Evolutionary conservation across 2,329 filamentous ascomycete genomes (phyloP).

Genomic region (Coniochaeta pulveracea): DNA sequence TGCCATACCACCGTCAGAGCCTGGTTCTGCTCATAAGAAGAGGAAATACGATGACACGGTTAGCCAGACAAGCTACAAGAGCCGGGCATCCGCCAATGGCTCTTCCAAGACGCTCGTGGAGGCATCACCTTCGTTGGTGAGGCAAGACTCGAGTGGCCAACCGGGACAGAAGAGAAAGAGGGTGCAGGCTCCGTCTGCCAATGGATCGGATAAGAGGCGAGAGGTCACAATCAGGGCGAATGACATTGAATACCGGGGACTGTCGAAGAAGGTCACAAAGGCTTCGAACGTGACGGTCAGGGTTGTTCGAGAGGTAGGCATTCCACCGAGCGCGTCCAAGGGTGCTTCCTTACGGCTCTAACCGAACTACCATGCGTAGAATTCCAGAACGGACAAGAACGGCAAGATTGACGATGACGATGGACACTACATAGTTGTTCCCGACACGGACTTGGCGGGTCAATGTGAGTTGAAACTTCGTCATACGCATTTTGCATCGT

Average conservation of each 20-base stretch:
- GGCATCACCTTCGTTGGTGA: too few species aligned
- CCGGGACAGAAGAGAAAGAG: conserved; percentile 83
- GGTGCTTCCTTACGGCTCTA: too few species aligned
- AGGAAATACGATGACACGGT: conserved; percentile 16
- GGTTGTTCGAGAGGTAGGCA: conserved; percentile 50
- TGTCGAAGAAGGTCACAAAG: conserved; percentile 81
- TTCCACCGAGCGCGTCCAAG: too few species aligned
- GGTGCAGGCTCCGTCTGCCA: conserved; percentile 63
- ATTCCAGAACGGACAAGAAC: conserved; percentile 33
- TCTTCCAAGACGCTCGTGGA: too few species aligned
- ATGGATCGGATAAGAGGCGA: conserved; percentile 60
- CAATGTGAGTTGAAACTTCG: conserved; percentile 69
- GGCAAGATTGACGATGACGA: conserved; percentile 91
- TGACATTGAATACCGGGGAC: conserved; percentile 72
- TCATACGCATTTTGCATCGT: not conserved
- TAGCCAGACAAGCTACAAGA: conserved; percentile 2
- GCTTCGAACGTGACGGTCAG: conserved; percentile 64
- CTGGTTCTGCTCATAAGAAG: conserved; percentile 19
- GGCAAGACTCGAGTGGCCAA: conserved; percentile 54
- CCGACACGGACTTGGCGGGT: conserved; percentile 75
- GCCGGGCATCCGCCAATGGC: not conserved
- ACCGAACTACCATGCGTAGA: conserved; percentile 14
- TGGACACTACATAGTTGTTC: conserved; percentile 89
- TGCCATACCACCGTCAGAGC: too few species aligned
- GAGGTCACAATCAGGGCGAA: conserved; percentile 49